Conservation (phyloP, 192 early-diverging fungal genomes). For the Coemansia sp. region DNA sequence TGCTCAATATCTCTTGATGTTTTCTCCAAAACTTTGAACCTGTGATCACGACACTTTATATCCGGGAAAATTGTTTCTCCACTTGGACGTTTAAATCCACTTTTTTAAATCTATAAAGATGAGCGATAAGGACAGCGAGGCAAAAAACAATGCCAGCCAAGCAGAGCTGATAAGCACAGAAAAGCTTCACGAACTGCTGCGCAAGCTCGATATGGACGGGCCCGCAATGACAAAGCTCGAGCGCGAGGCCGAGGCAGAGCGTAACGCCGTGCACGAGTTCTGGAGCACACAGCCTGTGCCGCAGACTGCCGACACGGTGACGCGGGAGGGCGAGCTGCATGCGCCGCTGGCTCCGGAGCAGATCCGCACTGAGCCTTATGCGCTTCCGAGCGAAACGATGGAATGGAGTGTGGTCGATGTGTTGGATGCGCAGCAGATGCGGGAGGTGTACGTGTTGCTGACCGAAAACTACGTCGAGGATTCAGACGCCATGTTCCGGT, state of each 20-base stretch:
- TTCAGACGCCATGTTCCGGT: conserved; percentile 92
- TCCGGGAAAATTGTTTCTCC: background rate
- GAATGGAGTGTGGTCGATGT: conserved; percentile 87
- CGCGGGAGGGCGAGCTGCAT: conserved; percentile 81
- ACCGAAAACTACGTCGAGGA: conserved; percentile 97
- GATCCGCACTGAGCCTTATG: conserved; percentile 77
- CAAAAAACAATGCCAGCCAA: conserved; percentile 3
- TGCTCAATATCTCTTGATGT: no score
- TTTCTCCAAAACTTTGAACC: no score
- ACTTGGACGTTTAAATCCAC: background rate
- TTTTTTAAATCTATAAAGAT: conserved; percentile 1
- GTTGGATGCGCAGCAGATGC: conserved; percentile 67
- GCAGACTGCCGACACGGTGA: conserved; percentile 70
- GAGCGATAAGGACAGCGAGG: background rate
- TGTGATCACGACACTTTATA: no score
- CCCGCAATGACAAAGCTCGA: conserved; percentile 24
- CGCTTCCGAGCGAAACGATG: conserved; percentile 79
- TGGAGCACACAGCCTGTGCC: conserved; percentile 98
- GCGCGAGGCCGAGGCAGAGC: conserved; percentile 44
- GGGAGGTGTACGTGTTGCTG: conserved; percentile 88
- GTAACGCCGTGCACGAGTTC: conserved; percentile 69
- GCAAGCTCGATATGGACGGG: conserved; percentile 24
- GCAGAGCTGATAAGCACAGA: conserved; percentile 16
- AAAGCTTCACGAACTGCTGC: conserved; percentile 40
- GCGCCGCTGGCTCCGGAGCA: conserved; percentile 69